Evolutionary conservation across 1,284 basidiomycete species (phyloP).

Genomic region (Rhodotorula sp.): DNA sequence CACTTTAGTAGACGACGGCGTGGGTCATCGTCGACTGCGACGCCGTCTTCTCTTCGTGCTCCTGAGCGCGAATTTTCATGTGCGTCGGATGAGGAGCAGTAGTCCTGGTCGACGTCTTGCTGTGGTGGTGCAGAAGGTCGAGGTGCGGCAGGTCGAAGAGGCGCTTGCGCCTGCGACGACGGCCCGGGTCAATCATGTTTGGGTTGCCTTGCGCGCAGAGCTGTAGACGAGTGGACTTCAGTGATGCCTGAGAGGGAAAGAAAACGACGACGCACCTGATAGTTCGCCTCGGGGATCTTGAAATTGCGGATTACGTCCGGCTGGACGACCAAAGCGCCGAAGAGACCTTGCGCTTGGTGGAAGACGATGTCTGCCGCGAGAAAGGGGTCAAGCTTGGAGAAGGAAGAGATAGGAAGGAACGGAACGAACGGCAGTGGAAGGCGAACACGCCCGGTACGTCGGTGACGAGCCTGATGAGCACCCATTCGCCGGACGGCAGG

Average conservation of each 20-base stretch:
- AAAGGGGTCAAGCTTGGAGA: too few species aligned
- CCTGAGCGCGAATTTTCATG: too few species aligned
- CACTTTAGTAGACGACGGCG: too few species aligned
- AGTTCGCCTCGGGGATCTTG: slow-evolving; percentile 7
- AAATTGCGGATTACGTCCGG: background rate
- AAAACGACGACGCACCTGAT: background rate
- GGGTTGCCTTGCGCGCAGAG: slow-evolving; percentile 11
- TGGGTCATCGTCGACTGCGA: too few species aligned
- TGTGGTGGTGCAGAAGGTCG: too few species aligned
- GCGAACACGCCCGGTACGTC: slow-evolving; percentile 12
- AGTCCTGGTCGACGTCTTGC: too few species aligned
- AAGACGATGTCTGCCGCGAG: slow-evolving; percentile 3
- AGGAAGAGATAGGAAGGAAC: background rate
- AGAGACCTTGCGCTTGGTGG: slow-evolving; percentile 12
- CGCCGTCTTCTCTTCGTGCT: too few species aligned
- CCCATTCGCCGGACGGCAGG: slow-evolving; percentile 42
- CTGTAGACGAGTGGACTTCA: background rate
- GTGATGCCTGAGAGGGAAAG: background rate
- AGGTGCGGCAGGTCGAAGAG: too few species aligned
- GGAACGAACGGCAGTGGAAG: slow-evolving; percentile 6
- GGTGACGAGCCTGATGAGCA: slow-evolving; percentile 44
- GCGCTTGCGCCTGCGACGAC: too few species aligned
- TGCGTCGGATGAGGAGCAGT: too few species aligned
- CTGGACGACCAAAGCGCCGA: slow-evolving; percentile 15
- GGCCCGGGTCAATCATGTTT: slow-evolving; percentile 11